These are phyloP conservation scores for Fusarium foetens DNA, from an alignment of 2,329 filamentous ascomycete species.

Conservation along the genomic window DNA sequence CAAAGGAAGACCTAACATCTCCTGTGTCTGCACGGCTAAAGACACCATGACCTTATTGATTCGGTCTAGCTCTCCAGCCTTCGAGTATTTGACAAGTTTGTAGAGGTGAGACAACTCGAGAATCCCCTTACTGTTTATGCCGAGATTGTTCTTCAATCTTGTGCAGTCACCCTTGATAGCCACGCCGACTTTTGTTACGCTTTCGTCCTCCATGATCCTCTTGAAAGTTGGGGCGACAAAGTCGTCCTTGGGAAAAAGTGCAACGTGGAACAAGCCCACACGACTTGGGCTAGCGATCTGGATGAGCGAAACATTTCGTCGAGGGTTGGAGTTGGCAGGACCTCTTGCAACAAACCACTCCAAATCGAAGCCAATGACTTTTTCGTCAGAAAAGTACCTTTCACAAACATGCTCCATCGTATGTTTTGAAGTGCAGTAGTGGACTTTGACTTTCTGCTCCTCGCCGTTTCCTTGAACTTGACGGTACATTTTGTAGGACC, in stretches of 20 bases:
- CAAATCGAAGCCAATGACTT: conserved; percentile 86
- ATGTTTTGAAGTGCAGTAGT: conserved; percentile 78
- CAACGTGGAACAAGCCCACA: conserved; percentile 85
- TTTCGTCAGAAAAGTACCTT: conserved; percentile 73
- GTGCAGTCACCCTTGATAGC: conserved; percentile 76
- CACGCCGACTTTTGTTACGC: conserved; percentile 81
- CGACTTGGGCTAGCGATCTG: conserved; percentile 82
- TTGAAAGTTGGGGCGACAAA: conserved; percentile 78
- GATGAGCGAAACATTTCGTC: conserved; percentile 80
- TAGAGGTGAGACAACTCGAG: conserved; percentile 88
- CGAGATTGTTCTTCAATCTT: conserved; percentile 73
- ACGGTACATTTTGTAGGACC: conserved; percentile 76
- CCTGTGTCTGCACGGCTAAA: conserved; percentile 75
- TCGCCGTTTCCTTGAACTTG: conserved; percentile 55
- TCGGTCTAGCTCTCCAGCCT: conserved; percentile 58
- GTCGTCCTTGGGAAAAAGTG: conserved; percentile 66
- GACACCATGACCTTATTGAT: conserved; percentile 75
- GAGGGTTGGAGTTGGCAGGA: conserved; percentile 57
- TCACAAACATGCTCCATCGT: conserved; percentile 74
- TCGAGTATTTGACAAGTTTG: conserved; percentile 76
- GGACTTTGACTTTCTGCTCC: conserved; percentile 69
- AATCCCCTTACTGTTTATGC: conserved; percentile 71
- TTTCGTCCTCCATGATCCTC: conserved; percentile 75
- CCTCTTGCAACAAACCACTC: conserved; percentile 76
- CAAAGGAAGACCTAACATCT: conserved; percentile 77